phyloP scores from a whole-genome alignment of 345 rosid genomes.

The Syzygium grande region DNA sequence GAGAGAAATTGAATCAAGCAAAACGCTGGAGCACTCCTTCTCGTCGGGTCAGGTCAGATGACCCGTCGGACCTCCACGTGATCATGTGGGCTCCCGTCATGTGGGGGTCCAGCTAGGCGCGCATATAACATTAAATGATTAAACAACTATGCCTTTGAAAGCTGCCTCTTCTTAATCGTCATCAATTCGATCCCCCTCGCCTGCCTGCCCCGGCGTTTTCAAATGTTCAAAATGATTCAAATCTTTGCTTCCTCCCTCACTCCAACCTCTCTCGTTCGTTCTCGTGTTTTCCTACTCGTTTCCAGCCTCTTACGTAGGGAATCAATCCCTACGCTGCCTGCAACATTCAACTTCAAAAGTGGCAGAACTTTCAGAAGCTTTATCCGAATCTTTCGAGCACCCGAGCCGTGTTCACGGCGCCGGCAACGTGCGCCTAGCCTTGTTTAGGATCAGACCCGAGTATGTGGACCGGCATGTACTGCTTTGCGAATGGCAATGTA shows the following conservation, averaged over 20 bases:
- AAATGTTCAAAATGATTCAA: not conserved
- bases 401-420: rapidly evolving
- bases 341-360: not conserved
- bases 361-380: rapidly evolving
- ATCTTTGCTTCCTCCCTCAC: not conserved
- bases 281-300: not conserved
- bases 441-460: not conserved
- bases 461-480: not conserved
- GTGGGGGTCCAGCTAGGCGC: not conserved
- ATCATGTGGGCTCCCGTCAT: not conserved
- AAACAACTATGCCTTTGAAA: not conserved
- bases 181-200: not conserved
- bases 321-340: not conserved
- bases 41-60: not conserved
- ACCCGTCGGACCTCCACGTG: not conserved
- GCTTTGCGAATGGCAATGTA: not conserved
- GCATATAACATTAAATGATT: not conserved
- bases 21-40: not conserved
- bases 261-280: not conserved
- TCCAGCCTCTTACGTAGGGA: not conserved
- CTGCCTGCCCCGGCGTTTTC: not conserved
- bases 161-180: not conserved
- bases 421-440: not conserved
- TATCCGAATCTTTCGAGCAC: not conserved
- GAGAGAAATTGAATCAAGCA: not conserved